A percentile compares a stretch with the other conserved stretches of the same genome.
phyloP scores from a whole-genome alignment of 2,329 filamentous ascomycete genomes.

The Aureobasidium sp. region DNA sequence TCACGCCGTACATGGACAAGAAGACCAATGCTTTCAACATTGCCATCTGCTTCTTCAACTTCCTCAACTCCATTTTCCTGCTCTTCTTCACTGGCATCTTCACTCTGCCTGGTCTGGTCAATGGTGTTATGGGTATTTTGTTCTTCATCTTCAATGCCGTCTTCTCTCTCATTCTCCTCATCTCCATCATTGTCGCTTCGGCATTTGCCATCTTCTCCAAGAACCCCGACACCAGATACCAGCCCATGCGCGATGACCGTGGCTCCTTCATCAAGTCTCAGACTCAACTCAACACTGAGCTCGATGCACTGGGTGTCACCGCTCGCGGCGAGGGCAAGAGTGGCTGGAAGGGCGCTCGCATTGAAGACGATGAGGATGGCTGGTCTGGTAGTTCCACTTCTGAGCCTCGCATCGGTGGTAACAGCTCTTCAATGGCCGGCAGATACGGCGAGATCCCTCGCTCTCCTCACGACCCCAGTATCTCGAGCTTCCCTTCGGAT shows the following conservation, averaged over 20 bases:
- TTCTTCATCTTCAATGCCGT: conserved; percentile 83
- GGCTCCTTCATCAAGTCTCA: conserved; percentile 97
- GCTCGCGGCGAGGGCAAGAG: conserved; percentile 67
- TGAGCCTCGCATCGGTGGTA: conserved; percentile 34
- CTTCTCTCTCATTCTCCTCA: conserved; percentile 72
- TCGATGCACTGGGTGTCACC: conserved; percentile 82
- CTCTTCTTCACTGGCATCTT: conserved; percentile 85
- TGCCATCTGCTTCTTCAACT: conserved; percentile 81
- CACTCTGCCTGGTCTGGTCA: conserved; percentile 72
- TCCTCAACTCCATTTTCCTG: conserved; percentile 82
- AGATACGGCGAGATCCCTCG: conserved; percentile 26
- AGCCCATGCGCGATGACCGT: conserved; percentile 93
- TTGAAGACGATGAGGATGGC: conserved; percentile 66
- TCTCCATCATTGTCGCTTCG: conserved; percentile 73
- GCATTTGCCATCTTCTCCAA: conserved; percentile 77
- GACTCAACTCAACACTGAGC: conserved; percentile 77
- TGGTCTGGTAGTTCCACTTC: conserved; percentile 51
- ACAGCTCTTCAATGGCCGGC: conserved; percentile 29
- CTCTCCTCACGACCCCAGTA: conserved; percentile 16
- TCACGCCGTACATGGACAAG: conserved; percentile 98
- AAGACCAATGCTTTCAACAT: conserved; percentile 97
- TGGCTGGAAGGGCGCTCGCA: conserved; percentile 42
- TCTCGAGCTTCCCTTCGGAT: conserved; percentile 16
- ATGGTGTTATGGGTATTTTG: conserved; percentile 79
- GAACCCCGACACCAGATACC: conserved; percentile 91